These are phyloP conservation scores for Backusella mclennaniae DNA, from an alignment of 192 early-diverging fungal species.

Conservation along the genomic window DNA sequence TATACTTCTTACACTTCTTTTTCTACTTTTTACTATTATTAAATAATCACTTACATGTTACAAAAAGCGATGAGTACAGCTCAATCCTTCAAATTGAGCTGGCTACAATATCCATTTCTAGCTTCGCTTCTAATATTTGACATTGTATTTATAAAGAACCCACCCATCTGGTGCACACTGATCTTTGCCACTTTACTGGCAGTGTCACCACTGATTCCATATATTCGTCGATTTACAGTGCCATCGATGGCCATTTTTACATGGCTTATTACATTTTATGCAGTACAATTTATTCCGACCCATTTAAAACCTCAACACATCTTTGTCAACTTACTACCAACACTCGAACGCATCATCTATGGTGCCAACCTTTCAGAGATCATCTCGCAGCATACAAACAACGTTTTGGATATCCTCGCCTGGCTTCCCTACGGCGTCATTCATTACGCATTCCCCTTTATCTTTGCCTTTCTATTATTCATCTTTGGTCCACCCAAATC, in stretches of 20 bases:
- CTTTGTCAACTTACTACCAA: slow-evolving; percentile 62
- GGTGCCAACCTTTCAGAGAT: slow-evolving; percentile 62
- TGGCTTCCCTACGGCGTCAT: slow-evolving; percentile 77
- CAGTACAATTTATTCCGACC: slow-evolving; percentile 51
- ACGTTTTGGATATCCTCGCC: slow-evolving; percentile 58
- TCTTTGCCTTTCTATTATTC: slow-evolving; percentile 48
- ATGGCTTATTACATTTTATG: slow-evolving; percentile 57
- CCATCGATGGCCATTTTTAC: slow-evolving; percentile 54
- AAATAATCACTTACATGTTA: not conserved
- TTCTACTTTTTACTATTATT: not conserved
- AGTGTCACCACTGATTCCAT: slow-evolving; percentile 27
- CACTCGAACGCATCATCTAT: slow-evolving; percentile 67
- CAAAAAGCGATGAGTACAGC: not conserved
- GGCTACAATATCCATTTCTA: slow-evolving; percentile 7
- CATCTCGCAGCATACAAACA: slow-evolving; percentile 49
- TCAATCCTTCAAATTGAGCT: not conserved
- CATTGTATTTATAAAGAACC: slow-evolving; percentile 40
- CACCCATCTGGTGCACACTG: slow-evolving; percentile 24
- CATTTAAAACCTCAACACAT: slow-evolving; percentile 54
- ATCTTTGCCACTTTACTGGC: not conserved
- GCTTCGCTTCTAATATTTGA: slow-evolving; percentile 18
- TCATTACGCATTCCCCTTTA: slow-evolving; percentile 65
- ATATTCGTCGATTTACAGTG: slow-evolving; percentile 46
- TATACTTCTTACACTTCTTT: not conserved
- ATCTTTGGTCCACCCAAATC: slow-evolving; percentile 51